These are phyloP conservation scores for Turritis glabra DNA, from an alignment of 345 rosid genomes.

Conservation along the genomic window DNA sequence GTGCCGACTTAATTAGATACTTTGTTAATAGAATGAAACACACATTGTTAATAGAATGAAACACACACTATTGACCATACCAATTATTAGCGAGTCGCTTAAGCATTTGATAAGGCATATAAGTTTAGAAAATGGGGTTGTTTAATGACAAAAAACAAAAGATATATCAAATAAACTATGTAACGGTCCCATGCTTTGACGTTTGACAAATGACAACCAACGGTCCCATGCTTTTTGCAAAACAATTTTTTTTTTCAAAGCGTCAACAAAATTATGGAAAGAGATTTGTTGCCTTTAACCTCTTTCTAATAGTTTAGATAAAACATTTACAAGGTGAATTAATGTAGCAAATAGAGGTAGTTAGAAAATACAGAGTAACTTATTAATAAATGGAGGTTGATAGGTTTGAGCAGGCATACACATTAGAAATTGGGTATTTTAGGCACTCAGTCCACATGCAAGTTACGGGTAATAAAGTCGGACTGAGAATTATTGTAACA, in stretches of 20 bases:
- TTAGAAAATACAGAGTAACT: background rate
- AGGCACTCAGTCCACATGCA: background rate
- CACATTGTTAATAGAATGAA: background rate
- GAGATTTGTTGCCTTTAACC: constrained; percentile 16
- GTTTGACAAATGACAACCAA: constrained; percentile 26
- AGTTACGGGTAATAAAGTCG: background rate
- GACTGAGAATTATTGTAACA: background rate
- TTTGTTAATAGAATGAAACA: background rate
- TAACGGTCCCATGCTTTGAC: constrained; percentile 5
- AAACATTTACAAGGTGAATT: constrained; percentile 1
- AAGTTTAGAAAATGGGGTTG: background rate
- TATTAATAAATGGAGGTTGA: background rate
- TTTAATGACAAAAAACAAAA: background rate
- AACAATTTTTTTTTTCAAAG: background rate
- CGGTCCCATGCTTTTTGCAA: constrained; percentile 7
- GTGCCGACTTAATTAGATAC: background rate
- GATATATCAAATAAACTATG: background rate
- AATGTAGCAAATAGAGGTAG: background rate
- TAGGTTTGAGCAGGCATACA: too few species aligned
- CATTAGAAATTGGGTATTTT: background rate
- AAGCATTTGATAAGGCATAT: background rate
- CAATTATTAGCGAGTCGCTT: background rate
- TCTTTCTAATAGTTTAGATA: background rate
- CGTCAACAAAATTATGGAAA: constrained; percentile 13
- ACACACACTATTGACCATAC: background rate